Evolutionary conservation across 495 filamentous ascomycete genomes (phyloP).

Genomic region (Cercophora sp.): DNA sequence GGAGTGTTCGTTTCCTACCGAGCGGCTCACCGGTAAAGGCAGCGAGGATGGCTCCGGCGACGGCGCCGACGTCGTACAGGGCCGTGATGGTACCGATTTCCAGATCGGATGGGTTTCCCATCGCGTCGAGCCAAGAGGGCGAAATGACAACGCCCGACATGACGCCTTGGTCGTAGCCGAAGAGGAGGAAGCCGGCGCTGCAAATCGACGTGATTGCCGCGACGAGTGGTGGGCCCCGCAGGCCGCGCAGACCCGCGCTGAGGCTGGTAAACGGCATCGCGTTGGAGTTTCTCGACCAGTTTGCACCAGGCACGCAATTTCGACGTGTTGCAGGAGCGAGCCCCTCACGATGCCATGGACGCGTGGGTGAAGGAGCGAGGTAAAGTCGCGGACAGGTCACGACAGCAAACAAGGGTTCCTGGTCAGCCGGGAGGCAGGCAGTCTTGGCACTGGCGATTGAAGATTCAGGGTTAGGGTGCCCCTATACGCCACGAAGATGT

Average conservation of each 20-base stretch:
- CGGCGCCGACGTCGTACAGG: conserved; percentile 48
- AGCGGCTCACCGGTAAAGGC: conserved; percentile 38
- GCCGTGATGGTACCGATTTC: conserved; percentile 63
- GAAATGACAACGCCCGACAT: conserved; percentile 48
- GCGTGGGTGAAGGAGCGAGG: background rate
- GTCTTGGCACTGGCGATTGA: background rate
- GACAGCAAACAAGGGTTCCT: background rate
- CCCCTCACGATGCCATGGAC: background rate
- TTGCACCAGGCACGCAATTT: no score
- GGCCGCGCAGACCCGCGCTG: background rate
- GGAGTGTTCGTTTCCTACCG: conserved; percentile 54
- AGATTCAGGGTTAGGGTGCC: conserved; percentile 1
- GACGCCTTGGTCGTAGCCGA: conserved; percentile 43
- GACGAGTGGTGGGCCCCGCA: conserved; percentile 10
- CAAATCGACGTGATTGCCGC: conserved; percentile 53
- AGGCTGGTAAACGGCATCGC: background rate
- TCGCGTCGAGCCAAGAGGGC: conserved; percentile 30
- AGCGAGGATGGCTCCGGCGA: conserved; percentile 34
- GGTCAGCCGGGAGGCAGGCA: no score
- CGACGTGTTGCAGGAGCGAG: no score
- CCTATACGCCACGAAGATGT: background rate
- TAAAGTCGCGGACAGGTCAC: background rate
- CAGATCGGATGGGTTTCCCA: conserved; percentile 36
- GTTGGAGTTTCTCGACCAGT: background rate
- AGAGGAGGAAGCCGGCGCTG: conserved; percentile 40